Evolutionary conservation across 352 stramenopile species (phyloP), one percentile per base, ranked within the genome.

Genomic region (Phytophthora sansomeana): DNA sequence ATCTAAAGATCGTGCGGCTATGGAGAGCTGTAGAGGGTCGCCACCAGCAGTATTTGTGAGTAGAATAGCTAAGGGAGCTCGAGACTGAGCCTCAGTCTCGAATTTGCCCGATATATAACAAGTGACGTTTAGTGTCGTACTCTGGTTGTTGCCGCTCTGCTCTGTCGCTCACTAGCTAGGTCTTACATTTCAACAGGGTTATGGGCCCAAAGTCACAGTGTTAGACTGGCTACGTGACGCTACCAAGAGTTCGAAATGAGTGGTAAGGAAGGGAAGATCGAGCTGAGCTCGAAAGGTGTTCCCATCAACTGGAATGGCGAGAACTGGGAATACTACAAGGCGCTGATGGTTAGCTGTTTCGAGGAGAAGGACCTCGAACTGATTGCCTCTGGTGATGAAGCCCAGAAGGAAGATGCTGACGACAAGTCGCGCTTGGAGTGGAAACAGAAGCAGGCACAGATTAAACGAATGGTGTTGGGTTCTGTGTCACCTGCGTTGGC

Each of bases 181-280:
- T n/a, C n/a, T n/a, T n/a, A n/a, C n/a, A 33, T 46, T 36, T 19
- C 10, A 46, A 36, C 52, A 59, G 52, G 36, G 52, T 59, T 59
- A 49, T 50, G 38, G 50, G 51, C 52, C 28, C 38, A 59, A 50
- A 43, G 13, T 21, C 2, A 21, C 19, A 21, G 36, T 17, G 30
- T 32, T 48, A 32, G 4, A 46, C 9, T n/a, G 11, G 39, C 41
- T 43, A 16, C n/a, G n/a, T n/a, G n/a, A n/a, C n/a, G n/a, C n/a
- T n/a, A n/a, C n/a, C n/a, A 14, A 21, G 21, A 19, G 36, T 7
- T 16, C 21, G 4, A 7, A 14, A 7, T 16, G 14, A 11, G 36
- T 21, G 21, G 13, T 5, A 43, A 24, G 36, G 36, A 2, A 19
- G 36, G 11, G 36, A 43, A 43, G 36, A 24, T 43, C 13, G 36